These are phyloP conservation scores for Pontederia crassipes DNA, from an alignment of 176 grass and related monocot species.

Conservation along the genomic window DNA sequence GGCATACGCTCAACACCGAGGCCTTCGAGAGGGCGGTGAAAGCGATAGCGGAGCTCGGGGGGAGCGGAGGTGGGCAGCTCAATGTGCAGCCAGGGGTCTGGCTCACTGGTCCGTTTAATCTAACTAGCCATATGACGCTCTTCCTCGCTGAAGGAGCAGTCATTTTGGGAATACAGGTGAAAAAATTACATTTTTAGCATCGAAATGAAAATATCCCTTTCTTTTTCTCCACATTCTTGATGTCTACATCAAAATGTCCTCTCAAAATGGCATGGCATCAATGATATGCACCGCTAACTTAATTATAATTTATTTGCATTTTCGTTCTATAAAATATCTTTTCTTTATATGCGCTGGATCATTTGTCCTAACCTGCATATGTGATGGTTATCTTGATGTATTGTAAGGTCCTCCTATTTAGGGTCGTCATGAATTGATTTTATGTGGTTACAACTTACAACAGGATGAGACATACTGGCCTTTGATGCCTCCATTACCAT, in stretches of 20 bases:
- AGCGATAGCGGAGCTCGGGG: conserved; percentile 1
- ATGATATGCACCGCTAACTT: background rate
- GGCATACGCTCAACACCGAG: conserved; percentile 49
- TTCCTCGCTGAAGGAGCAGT: conserved; percentile 13
- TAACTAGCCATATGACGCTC: conserved; percentile 21
- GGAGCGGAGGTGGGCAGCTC: conserved; percentile 13
- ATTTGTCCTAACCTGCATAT: background rate
- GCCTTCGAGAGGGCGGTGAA: conserved; percentile 28
- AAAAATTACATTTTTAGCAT: too few species aligned
- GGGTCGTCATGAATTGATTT: conserved; percentile 15
- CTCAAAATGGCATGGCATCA: background rate
- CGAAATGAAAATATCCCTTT: too few species aligned
- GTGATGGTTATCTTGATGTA: conserved; percentile 1
- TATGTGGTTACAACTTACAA: conserved; percentile 18
- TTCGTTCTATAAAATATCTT: too few species aligned
- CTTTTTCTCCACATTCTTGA: too few species aligned
- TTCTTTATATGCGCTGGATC: background rate
- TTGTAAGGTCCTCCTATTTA: conserved; percentile 15
- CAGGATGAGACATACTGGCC: conserved; percentile 94
- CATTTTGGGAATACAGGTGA: conserved; percentile 18
- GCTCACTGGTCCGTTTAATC: conserved; percentile 19
- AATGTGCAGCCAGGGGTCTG: conserved; percentile 13
- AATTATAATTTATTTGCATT: background rate
- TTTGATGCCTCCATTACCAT: conserved; percentile 85
- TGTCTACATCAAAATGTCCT: too few species aligned